These are phyloP conservation scores for Leccinum uliginosum DNA, from an alignment of 768 basidiomycete species.

Conservation along the genomic window DNA sequence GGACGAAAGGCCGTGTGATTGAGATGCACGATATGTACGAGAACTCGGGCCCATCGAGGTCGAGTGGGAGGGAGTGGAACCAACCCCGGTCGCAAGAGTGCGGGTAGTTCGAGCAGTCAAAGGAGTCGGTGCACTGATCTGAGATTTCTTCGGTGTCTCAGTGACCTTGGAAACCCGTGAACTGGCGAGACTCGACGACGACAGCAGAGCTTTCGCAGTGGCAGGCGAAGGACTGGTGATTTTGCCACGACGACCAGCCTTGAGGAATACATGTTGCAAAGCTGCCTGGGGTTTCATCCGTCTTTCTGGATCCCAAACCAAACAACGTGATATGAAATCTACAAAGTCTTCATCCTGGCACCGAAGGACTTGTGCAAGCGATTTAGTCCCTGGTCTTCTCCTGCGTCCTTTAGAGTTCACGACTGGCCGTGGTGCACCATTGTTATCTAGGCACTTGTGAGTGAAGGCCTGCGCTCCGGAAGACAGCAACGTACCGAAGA, in stretches of 20 bases:
- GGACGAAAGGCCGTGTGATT: conserved; percentile 64
- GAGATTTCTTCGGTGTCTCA: conserved; percentile 83
- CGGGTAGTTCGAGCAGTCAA: conserved; percentile 73
- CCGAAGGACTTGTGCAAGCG: conserved; percentile 81
- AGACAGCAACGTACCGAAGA: conserved; percentile 70
- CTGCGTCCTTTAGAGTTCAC: conserved; percentile 96
- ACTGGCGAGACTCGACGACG: conserved; percentile 50
- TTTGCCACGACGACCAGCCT: conserved; percentile 57
- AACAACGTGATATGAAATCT: conserved; percentile 94
- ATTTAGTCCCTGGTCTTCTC: conserved; percentile 87
- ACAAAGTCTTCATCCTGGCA: conserved; percentile 94
- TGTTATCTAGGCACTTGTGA: conserved; percentile 60
- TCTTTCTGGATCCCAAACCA: conserved; percentile 98
- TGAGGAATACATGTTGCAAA: conserved; percentile 85
- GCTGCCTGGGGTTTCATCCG: conserved; percentile 93
- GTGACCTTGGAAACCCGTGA: conserved; percentile 52
- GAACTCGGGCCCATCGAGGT: conserved; percentile 58
- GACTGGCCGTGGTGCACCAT: conserved; percentile 87
- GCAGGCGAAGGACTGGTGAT: conserved; percentile 38
- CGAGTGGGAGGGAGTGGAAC: conserved; percentile 57
- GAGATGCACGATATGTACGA: conserved; percentile 64
- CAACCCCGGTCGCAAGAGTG: conserved; percentile 43
- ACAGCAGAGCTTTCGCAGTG: conserved; percentile 52
- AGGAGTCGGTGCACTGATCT: conserved; percentile 86
- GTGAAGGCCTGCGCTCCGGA: neutral